Base-by-base conservation (phyloP, 78 protist genomes). In the Cyanophora paradoxa region DNA sequence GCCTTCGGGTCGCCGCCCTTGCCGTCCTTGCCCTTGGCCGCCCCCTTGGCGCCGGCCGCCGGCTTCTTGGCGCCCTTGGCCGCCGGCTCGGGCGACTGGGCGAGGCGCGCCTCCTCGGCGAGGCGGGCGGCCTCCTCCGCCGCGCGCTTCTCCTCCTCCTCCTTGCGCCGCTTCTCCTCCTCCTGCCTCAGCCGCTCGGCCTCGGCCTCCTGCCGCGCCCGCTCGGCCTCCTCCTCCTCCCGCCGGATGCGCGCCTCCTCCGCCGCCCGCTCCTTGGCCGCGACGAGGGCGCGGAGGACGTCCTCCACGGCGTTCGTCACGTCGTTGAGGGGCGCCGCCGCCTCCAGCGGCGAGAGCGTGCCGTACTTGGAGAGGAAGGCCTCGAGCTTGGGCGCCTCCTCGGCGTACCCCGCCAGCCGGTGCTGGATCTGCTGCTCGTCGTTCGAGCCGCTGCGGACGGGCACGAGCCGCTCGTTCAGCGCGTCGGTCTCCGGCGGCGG, bases 401-500 rank as follows among this genome's bases (percentile, higher is more conserved):
- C 65, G 24, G 1, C n/a, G 41, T 52, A 54, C 39, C 46, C 65
- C 41, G 5, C 24, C 41, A 70, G 76, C 33, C 41, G 33, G 36
- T 4, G 24, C 17, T 6, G 41, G 40, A 70, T 46, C 65, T 34
- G 46, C 65, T 41, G 65, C 76, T 54, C 76, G 52, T 1, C 30
- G 64, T 48, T 54, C 31, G 48, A 13, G n/a, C 4, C 76, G 63
- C 46, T 7, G 34, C 24, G 20, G 10, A 70, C 36, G 28, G 50
- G 76, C 62, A 34, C 31, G 19, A 70, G 76, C 20, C 76, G 76
- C 19, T 33, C 65, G 16, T 54, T 13, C 37, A 70, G n/a, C 11
- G 59, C 72, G 28, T 34, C 72, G 17, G 50, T 44, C 46, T 31
- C 46, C 3, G 65, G 28, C 24, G 76, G 76, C 31, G 76, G 76